A percentile compares a stretch with the other conserved stretches of the same genome.
phyloP scores from a whole-genome alignment of 1,139 yeast species.

The Saccharomyces pastorianus region DNA sequence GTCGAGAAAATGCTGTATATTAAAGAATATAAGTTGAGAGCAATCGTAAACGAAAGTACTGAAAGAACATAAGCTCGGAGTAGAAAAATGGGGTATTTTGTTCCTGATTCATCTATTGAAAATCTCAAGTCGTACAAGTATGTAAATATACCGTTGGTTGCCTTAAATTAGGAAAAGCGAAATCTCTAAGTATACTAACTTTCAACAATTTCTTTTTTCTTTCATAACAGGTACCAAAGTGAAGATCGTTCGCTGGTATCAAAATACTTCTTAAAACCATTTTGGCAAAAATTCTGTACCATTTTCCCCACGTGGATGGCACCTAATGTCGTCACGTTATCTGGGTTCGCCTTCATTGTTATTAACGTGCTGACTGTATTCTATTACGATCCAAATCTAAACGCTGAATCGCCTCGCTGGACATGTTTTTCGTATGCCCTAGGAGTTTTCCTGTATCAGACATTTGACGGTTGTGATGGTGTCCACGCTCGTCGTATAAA shows the following conservation, averaged over 20 bases:
- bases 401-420: constrained; percentile 61
- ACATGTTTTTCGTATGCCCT: constrained; percentile 69
- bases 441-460: constrained; percentile 84
- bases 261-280: constrained; percentile 64
- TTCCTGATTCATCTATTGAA: constrained; percentile 51
- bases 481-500: constrained; percentile 86
- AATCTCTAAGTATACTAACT: background rate
- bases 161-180: background rate
- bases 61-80: background rate
- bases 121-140: constrained; percentile 64
- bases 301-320: constrained; percentile 83
- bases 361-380: constrained; percentile 56
- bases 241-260: constrained; percentile 78
- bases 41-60: background rate
- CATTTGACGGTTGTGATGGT: constrained; percentile 95
- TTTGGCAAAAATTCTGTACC: constrained; percentile 56
- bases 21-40: background rate
- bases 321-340: constrained; percentile 74
- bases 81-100: constrained; percentile 59
- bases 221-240: constrained; percentile 41
- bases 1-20: background rate
- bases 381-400: constrained; percentile 63
- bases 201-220: constrained; percentile 5
- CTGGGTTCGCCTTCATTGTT: constrained; percentile 69
- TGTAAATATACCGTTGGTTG: constrained; percentile 22